phyloP scores from a whole-genome alignment of 352 stramenopile genomes.

The Poterioochromonas sp. region DNA sequence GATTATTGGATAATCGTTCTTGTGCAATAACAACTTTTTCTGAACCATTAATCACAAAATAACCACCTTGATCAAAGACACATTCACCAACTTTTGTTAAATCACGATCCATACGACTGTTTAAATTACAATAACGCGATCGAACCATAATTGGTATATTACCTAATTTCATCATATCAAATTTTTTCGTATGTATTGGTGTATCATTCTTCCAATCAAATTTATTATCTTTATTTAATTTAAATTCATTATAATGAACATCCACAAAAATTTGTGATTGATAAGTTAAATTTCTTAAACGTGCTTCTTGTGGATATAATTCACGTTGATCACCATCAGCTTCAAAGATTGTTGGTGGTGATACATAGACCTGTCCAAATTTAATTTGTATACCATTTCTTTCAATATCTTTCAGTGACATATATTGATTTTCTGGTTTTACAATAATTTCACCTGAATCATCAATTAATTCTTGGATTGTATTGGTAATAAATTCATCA shows the following conservation, averaged over 20 bases:
- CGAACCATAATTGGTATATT: conserved; percentile 97
- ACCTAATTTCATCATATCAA: conserved; percentile 84
- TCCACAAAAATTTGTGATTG: conserved; percentile 95
- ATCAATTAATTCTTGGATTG: conserved; percentile 97
- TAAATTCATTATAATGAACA: conserved; percentile 49
- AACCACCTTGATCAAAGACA: conserved; percentile 99
- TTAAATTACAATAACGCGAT: conserved; percentile 15
- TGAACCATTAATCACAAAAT: conserved; percentile 97
- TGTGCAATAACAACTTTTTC: conserved; percentile 98
- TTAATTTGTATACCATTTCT: conserved; percentile 67
- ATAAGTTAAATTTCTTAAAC: conserved; percentile 97
- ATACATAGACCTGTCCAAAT: conserved; percentile 97
- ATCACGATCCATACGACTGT: conserved; percentile 65
- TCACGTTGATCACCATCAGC: conserved; percentile 69
- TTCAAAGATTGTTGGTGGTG: conserved; percentile 90
- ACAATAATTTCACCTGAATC: conserved; percentile 92
- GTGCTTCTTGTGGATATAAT: conserved; percentile 97
- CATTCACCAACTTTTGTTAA: conserved; percentile 91
- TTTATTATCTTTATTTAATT: conserved; percentile 37
- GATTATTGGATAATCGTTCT: conserved; percentile 99
- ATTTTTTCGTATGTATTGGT: conserved; percentile 50
- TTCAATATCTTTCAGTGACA: conserved; percentile 83
- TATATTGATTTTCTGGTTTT: conserved; percentile 88
- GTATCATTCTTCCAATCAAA: not conserved
- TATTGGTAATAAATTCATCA: conserved; percentile 99